phyloP scores from a whole-genome alignment of 1,139 yeast genomes.

The Sugiyamaella sp. region DNA sequence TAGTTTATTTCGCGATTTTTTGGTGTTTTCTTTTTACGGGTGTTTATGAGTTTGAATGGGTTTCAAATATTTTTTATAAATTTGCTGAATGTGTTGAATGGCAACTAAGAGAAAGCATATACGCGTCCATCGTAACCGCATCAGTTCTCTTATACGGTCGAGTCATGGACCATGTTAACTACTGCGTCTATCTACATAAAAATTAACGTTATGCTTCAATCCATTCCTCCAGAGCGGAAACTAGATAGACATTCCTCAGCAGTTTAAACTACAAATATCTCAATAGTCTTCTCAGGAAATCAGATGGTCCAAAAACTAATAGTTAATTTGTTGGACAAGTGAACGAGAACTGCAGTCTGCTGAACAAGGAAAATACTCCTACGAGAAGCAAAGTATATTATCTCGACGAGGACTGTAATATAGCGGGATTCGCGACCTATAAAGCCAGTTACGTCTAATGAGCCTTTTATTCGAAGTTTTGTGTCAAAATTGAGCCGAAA shows the following conservation, averaged over 20 bases:
- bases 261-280: background rate
- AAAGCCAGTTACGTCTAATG: no score
- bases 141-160: background rate
- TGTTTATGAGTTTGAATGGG: background rate
- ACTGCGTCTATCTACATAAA: background rate
- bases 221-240: no score
- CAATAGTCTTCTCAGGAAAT: no score
- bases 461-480: no score
- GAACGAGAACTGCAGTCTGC: no score
- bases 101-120: background rate
- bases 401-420: no score
- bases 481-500: no score
- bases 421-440: no score
- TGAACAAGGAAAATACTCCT: no score
- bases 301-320: no score
- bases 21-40: background rate
- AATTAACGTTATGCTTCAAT: background rate
- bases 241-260: background rate
- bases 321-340: no score
- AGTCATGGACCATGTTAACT: background rate
- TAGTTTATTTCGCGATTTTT: background rate
- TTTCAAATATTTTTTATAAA: background rate
- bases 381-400: no score
- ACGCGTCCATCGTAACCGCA: slow-evolving; percentile 1
- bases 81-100: background rate